A percentile compares a stretch with the other conserved stretches of the same genome.
Conservation (phyloP, 176 grass and related monocot species). For the Oryza brachyantha region DNA sequence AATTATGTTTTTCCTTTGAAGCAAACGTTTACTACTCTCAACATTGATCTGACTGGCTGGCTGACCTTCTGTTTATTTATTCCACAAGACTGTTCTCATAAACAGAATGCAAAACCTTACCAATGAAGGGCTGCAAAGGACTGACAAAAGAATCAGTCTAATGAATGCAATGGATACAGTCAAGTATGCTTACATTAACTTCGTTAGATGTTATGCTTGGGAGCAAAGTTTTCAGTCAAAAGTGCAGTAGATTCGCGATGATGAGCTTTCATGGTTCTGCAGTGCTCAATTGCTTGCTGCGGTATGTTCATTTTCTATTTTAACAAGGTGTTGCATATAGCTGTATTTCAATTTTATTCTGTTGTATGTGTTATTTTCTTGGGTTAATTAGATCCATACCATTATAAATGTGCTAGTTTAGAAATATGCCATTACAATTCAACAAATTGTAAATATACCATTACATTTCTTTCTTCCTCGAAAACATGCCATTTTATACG, state of each 20-base stretch:
- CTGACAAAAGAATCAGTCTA: slow-evolving; percentile 93
- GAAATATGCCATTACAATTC: too few species aligned
- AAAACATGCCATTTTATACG: too few species aligned
- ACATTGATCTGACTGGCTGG: neutral
- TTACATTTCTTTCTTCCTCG: too few species aligned
- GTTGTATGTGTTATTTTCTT: neutral
- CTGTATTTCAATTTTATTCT: slow-evolving; percentile 1
- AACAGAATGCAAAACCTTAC: slow-evolving; percentile 96
- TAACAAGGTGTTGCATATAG: too few species aligned
- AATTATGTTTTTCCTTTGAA: neutral
- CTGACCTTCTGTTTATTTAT: slow-evolving; percentile 23
- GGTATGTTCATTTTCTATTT: slow-evolving; percentile 46
- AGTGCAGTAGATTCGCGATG: slow-evolving; percentile 83
- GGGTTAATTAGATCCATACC: too few species aligned
- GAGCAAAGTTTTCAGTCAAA: slow-evolving; percentile 99
- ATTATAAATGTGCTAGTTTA: too few species aligned
- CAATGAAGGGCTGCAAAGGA: slow-evolving; percentile 93
- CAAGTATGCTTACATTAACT: slow-evolving; percentile 66
- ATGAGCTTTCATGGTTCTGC: slow-evolving; percentile 97
- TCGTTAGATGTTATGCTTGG: slow-evolving; percentile 93
- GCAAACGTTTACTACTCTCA: neutral
- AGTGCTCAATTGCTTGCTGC: slow-evolving; percentile 84
- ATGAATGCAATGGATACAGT: slow-evolving; percentile 99
- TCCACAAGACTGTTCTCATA: slow-evolving; percentile 75
- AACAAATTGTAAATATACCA: too few species aligned